Conservation (phyloP, 192 early-diverging fungal genomes). For the Coemansia sp. region DNA sequence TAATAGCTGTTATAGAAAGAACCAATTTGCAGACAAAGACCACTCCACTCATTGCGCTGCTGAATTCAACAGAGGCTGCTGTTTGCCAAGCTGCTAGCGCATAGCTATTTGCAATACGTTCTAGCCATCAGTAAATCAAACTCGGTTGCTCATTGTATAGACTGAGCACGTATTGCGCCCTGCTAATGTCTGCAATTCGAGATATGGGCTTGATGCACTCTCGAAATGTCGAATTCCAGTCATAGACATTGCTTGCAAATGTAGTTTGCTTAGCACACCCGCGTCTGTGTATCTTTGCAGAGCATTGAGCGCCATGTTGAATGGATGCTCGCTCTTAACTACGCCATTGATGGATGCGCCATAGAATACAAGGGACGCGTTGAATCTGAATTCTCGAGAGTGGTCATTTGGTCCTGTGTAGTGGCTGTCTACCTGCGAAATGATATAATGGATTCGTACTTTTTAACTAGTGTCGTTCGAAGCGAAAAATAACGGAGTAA, state of each 20-base stretch:
- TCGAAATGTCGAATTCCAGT: neutral
- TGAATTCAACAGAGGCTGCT: neutral
- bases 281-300: neutral
- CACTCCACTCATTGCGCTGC: neutral
- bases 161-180: neutral
- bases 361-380: conserved; percentile 1
- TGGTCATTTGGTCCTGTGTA: neutral
- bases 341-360: neutral
- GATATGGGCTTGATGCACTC: neutral
- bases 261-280: neutral
- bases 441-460: conserved; percentile 18
- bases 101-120: too few relatives aligned
- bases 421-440: neutral
- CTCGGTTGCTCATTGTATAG: too few relatives aligned
- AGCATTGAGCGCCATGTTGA: neutral
- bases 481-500: conserved; percentile 6
- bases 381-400: neutral
- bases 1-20: neutral
- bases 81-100: neutral
- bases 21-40: neutral
- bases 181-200: neutral
- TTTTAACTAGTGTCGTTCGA: conserved; percentile 11
- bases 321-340: neutral
- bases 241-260: neutral
- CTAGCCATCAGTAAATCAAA: too few relatives aligned